Evolutionary conservation across 768 basidiomycete species (phyloP).

Genomic region (Amanita pseudoporphyria): DNA sequence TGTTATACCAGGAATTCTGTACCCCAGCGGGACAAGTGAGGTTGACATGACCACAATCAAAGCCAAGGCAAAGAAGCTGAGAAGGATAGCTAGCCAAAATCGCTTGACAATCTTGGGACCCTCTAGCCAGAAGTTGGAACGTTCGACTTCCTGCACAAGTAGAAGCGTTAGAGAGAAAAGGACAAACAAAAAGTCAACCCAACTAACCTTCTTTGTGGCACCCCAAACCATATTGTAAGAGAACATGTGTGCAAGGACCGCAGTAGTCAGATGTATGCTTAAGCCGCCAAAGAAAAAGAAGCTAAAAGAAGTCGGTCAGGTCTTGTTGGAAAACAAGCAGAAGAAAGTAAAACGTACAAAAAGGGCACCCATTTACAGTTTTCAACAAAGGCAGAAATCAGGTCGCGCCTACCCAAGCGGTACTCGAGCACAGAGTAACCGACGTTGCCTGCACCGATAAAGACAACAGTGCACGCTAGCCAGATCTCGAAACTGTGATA

Average conservation of each 20-base stretch:
- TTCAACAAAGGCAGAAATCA: constrained; percentile 43
- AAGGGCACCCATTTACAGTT: constrained; percentile 62
- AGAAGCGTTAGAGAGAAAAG: not conserved
- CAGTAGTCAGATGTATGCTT: constrained; percentile 56
- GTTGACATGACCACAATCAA: constrained; percentile 50
- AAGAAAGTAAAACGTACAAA: constrained; percentile 50
- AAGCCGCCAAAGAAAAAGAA: constrained; percentile 77
- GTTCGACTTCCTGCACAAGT: constrained; percentile 62
- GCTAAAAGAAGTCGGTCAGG: constrained; percentile 22
- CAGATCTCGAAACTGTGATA: constrained; percentile 66
- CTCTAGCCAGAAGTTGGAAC: constrained; percentile 86
- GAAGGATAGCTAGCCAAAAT: constrained; percentile 56
- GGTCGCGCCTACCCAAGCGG: constrained; percentile 47
- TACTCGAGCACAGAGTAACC: constrained; percentile 64
- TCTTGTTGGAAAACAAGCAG: not conserved
- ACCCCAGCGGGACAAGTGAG: constrained; percentile 46
- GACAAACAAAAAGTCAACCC: not conserved
- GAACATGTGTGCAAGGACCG: constrained; percentile 61
- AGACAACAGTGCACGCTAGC: constrained; percentile 62
- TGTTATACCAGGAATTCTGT: constrained; percentile 49
- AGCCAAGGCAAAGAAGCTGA: constrained; percentile 41
- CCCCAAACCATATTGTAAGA: constrained; percentile 75
- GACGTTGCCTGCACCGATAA: constrained; percentile 60
- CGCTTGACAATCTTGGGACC: constrained; percentile 76
- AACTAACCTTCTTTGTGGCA: constrained; percentile 53